Evolutionary conservation across 2,329 filamentous ascomycete species (phyloP).

Genomic region (Fusarium lateritium): DNA sequence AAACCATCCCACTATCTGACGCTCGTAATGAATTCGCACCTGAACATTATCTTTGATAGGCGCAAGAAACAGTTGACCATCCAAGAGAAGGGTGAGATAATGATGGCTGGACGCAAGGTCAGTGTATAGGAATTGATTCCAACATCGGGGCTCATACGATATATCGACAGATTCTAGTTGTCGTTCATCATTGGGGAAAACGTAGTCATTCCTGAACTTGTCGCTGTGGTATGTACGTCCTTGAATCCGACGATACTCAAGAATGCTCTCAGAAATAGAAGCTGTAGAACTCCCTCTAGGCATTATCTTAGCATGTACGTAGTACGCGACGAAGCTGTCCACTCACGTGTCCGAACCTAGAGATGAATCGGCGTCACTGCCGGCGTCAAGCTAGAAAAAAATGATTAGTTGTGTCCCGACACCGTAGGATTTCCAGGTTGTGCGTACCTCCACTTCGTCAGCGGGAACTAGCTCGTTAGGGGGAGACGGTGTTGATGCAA

Average conservation of each 20-base stretch:
- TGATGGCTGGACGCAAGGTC: background rate
- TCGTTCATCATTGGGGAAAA: constrained; percentile 26
- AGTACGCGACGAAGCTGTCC: too few species aligned
- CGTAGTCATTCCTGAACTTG: constrained; percentile 24
- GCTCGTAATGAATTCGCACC: background rate
- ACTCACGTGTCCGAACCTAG: constrained; percentile 3
- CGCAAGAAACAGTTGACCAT: constrained; percentile 10
- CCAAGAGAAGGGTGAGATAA: constrained; percentile 22
- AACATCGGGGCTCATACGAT: background rate
- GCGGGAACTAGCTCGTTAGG: background rate
- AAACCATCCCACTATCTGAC: accelerated
- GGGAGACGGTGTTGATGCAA: background rate
- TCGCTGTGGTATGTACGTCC: constrained; percentile 35
- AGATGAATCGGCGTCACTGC: constrained; percentile 8
- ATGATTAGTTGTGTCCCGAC: too few species aligned
- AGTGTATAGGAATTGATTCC: background rate
- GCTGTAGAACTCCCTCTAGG: constrained; percentile 24
- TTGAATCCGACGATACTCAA: constrained; percentile 29
- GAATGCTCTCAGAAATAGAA: constrained; percentile 26
- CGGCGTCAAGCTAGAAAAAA: background rate
- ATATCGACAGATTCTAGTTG: constrained; percentile 30
- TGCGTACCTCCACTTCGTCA: background rate
- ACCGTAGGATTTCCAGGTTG: background rate
- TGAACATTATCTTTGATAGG: constrained; percentile 5
- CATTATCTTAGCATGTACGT: background rate